A percentile compares a stretch with the other conserved stretches of the same genome.
Conservation (phyloP, 1,139 yeast species). For the Sporopachydermia cereana region DNA sequence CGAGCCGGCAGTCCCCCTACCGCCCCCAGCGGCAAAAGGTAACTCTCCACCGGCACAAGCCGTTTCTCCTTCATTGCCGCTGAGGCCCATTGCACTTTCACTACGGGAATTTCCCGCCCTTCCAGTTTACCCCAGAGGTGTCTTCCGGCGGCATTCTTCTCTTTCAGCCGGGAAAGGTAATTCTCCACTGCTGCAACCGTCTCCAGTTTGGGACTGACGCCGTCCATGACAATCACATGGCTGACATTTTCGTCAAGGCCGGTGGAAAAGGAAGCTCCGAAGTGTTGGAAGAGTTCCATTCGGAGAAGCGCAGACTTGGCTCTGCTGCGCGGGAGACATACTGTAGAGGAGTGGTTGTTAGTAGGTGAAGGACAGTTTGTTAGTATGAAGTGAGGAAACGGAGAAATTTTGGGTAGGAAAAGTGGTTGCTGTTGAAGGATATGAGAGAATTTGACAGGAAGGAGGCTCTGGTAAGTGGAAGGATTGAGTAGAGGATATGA, state of each 20-base stretch:
- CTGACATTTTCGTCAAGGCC: background rate
- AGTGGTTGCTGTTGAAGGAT: no score
- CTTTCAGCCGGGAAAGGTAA: background rate
- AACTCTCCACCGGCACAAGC: background rate
- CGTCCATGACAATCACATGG: background rate
- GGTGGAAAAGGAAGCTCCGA: background rate
- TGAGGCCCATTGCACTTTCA: background rate
- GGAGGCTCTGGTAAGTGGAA: no score
- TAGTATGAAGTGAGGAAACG: no score
- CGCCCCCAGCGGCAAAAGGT: background rate
- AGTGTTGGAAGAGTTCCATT: background rate
- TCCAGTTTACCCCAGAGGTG: background rate
- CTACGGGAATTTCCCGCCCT: background rate
- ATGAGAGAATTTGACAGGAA: no score
- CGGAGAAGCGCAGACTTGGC: background rate
- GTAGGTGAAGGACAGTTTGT: no score
- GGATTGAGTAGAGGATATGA: no score
- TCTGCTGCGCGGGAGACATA: background rate
- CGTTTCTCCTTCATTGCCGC: background rate
- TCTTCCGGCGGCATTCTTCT: background rate
- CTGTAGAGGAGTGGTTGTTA: no score
- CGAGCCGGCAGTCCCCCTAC: background rate
- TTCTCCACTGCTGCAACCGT: background rate
- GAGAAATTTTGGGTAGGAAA: no score
- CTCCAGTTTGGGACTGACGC: background rate